Evolutionary conservation across 2,329 filamentous ascomycete genomes (phyloP), one percentile per base, ranked within the genome.

Genomic region (Elsinoe ampelina): DNA sequence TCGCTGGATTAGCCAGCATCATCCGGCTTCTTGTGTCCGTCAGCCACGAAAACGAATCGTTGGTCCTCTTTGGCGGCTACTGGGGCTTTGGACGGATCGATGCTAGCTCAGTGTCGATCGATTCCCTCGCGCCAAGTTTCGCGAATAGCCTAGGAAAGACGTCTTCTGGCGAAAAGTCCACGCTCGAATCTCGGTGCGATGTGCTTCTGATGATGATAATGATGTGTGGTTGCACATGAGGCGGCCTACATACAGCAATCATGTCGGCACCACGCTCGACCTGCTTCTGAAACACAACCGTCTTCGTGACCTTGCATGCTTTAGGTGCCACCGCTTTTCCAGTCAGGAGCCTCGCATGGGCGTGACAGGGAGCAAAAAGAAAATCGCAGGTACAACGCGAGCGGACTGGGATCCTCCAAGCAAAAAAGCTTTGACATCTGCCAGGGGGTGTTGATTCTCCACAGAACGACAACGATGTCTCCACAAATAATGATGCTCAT

Each of bases 21-120:
- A 38, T 39, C 48, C 48, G 48, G 48, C 35, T 39, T 32, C 32
- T 39, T 7, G 10, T 35, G 32, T 32, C 19, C 34, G 48, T 52
- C 34, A 52, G 48, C 48, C 48, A 52, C 48, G 48, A 52, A 52
- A 52, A 52, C 35, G 48, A 38, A 36, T 52, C 22, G 8, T 52
- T 36, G 48, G 32, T 35, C 12, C 48, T 30, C 26, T 36, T 39
- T 22, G 19, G 48, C 48, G 48, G 48, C 48, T 13, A 26, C 48
- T 35, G 17, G 15, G 34, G 48, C 48, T 39, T 45, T 52, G 19
- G 26, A 32, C 47, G 47, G 47, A 51, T 51, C 30, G 30, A 3
- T 35, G n/a, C 47, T 51, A 51, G 47, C 19, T 19, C 19, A 11
- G 32, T 34, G 48, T 39, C 32, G 48, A 52, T 39, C 48, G 20